Conservation (phyloP, 2,329 filamentous ascomycete species). For the Coleophoma crateriformis region DNA sequence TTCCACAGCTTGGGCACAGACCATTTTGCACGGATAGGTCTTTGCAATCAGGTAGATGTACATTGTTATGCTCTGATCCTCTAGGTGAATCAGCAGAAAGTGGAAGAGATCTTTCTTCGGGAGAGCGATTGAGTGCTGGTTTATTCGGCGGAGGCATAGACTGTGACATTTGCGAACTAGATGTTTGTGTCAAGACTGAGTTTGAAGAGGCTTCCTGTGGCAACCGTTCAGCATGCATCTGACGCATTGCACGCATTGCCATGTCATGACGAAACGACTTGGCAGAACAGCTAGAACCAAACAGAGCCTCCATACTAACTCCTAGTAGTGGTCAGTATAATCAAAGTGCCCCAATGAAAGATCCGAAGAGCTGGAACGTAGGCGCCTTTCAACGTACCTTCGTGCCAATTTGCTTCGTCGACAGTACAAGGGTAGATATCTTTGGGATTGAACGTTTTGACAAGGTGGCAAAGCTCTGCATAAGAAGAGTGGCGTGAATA, state of each 20-base stretch:
- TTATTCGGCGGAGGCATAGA: background rate
- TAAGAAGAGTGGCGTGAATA: slow-evolving; percentile 91
- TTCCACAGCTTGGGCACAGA: too few species aligned
- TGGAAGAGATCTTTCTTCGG: background rate
- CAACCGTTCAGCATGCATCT: too few species aligned
- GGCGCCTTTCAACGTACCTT: slow-evolving; percentile 26
- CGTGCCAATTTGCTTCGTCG: slow-evolving; percentile 56
- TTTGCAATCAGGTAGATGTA: too few species aligned
- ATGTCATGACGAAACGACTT: slow-evolving; percentile 59
- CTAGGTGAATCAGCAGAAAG: too few species aligned
- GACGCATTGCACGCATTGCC: slow-evolving; percentile 54
- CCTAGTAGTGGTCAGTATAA: slow-evolving; percentile 21
- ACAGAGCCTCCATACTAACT: slow-evolving; percentile 62
- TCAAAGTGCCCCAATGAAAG: background rate
- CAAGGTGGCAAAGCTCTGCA: slow-evolving; percentile 66
- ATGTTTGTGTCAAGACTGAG: slow-evolving; percentile 4
- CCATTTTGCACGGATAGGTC: too few species aligned
- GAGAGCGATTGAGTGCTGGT: slow-evolving; percentile 1
- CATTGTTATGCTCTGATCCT: too few species aligned
- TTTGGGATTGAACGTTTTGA: slow-evolving; percentile 61
- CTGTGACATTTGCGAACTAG: slow-evolving; percentile 1
- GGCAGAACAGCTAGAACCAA: slow-evolving; percentile 63
- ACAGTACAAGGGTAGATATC: slow-evolving; percentile 84
- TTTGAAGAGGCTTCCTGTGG: too few species aligned
- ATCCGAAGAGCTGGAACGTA: background rate